Conservation (phyloP, 345 rosid genomes). For the Acer negundo region DNA sequence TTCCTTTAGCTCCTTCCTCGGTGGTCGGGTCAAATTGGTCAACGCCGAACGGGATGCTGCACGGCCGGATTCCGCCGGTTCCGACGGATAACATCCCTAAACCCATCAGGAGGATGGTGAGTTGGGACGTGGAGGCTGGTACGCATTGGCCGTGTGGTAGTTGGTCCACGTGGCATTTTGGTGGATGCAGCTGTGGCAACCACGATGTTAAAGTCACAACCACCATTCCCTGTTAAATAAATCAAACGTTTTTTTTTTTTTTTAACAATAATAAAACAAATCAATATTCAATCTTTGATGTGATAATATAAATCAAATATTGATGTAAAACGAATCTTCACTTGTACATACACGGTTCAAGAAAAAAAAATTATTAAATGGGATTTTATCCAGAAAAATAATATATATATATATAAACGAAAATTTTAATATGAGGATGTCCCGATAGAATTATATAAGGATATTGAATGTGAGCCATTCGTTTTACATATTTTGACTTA, state of each 20-base stretch:
- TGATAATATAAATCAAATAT: background rate
- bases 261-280: background rate
- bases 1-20: slow-evolving; percentile 65
- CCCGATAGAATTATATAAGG: no score
- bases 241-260: background rate
- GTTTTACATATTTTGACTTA: no score
- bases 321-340: background rate
- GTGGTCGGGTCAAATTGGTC: slow-evolving; percentile 79
- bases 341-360: no score
- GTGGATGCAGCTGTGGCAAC: slow-evolving; percentile 71
- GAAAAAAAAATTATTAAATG: no score
- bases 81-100: slow-evolving; percentile 59
- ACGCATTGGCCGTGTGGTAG: slow-evolving; percentile 33
- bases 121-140: slow-evolving; percentile 34
- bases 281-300: background rate
- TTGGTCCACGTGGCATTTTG: slow-evolving; percentile 36
- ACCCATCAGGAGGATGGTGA: slow-evolving; percentile 46
- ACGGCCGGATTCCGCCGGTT: slow-evolving; percentile 75
- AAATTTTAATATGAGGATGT: no score
- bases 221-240: slow-evolving; percentile 63
- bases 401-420: no score
- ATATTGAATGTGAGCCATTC: no score
- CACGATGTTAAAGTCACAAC: slow-evolving; percentile 66
- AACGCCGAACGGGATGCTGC: slow-evolving; percentile 78
- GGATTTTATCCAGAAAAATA: no score